A percentile compares a stretch with the other conserved stretches of the same genome.
These are phyloP conservation scores for Capronia epimyces DNA, from an alignment of 2,329 filamentous ascomycete genomes.

Conservation along the genomic window DNA sequence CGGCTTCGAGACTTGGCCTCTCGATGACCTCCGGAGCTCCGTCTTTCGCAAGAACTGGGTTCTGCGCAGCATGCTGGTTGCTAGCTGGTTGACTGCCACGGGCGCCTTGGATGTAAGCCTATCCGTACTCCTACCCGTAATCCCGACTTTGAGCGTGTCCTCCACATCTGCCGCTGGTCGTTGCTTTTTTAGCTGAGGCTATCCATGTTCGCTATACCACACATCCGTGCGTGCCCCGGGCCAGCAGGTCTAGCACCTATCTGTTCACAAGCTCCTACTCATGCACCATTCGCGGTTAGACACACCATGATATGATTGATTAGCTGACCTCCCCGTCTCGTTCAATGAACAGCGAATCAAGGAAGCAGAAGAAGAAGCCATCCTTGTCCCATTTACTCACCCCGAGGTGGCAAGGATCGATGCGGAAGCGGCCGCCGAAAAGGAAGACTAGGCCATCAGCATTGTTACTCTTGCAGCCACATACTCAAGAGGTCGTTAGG, in stretches of 20 bases:
- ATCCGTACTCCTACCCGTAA: not conserved
- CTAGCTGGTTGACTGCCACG: conserved; percentile 26
- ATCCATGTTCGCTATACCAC: too few species aligned
- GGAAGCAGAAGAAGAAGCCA: conserved; percentile 21
- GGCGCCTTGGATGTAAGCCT: conserved; percentile 23
- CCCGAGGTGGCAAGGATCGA: not conserved
- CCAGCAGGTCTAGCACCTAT: not conserved
- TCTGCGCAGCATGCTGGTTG: conserved; percentile 24
- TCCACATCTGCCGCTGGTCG: not conserved
- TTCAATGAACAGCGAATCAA: conserved; percentile 10
- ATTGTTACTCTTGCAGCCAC: too few species aligned
- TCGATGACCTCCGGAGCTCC: conserved; percentile 9
- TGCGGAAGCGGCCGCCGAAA: not conserved
- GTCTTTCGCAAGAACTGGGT: conserved; percentile 20
- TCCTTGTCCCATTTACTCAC: conserved; percentile 13
- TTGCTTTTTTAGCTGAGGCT: not conserved
- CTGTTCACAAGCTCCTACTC: not conserved
- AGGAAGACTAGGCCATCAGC: not conserved
- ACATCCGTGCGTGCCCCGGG: too few species aligned
- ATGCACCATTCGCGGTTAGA: not conserved
- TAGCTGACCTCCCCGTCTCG: not conserved
- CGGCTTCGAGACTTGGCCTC: conserved; percentile 22
- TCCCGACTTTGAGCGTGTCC: not conserved
- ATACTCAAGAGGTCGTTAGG: too few species aligned
- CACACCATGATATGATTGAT: not conserved